Percentiles rank a stretch among this genome's conserved stretches.
Evolutionary conservation across 2,329 filamentous ascomycete species (phyloP).

Genomic region (Sporothrix dimorphospora): DNA sequence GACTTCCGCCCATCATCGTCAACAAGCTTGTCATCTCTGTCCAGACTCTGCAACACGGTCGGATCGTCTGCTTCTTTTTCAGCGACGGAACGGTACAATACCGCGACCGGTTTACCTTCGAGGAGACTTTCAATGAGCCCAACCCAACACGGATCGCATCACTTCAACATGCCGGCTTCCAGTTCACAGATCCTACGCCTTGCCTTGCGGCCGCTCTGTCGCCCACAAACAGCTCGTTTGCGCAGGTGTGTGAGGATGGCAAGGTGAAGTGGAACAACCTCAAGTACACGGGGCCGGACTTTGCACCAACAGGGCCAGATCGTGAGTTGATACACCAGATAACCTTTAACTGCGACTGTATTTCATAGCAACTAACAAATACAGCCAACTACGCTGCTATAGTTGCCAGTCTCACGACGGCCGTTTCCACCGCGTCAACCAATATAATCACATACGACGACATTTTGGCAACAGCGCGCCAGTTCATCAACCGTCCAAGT

Average conservation of each 20-base stretch:
- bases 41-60: slow-evolving; percentile 70
- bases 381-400: slow-evolving; percentile 60
- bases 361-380: slow-evolving; percentile 30
- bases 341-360: neutral
- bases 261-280: slow-evolving; percentile 62
- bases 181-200: slow-evolving; percentile 63
- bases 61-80: slow-evolving; percentile 70
- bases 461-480: slow-evolving; percentile 69
- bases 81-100: slow-evolving; percentile 83
- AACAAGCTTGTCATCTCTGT: slow-evolving; percentile 73
- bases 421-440: slow-evolving; percentile 51
- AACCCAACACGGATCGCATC: slow-evolving; percentile 69
- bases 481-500: slow-evolving; percentile 46
- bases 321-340: slow-evolving; percentile 43
- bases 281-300: slow-evolving; percentile 53
- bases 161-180: slow-evolving; percentile 77
- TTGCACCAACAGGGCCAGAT: slow-evolving; percentile 53
- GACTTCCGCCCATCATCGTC: slow-evolving; percentile 67
- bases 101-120: slow-evolving; percentile 74
- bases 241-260: slow-evolving; percentile 61
- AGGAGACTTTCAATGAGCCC: slow-evolving; percentile 65
- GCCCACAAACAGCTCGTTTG: slow-evolving; percentile 61
- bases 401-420: slow-evolving; percentile 63
- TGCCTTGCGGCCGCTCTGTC: slow-evolving; percentile 58
- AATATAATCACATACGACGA: slow-evolving; percentile 66